Base-by-base conservation (phyloP, 495 filamentous ascomycete genomes). In the Trypethelium eluteriae region DNA sequence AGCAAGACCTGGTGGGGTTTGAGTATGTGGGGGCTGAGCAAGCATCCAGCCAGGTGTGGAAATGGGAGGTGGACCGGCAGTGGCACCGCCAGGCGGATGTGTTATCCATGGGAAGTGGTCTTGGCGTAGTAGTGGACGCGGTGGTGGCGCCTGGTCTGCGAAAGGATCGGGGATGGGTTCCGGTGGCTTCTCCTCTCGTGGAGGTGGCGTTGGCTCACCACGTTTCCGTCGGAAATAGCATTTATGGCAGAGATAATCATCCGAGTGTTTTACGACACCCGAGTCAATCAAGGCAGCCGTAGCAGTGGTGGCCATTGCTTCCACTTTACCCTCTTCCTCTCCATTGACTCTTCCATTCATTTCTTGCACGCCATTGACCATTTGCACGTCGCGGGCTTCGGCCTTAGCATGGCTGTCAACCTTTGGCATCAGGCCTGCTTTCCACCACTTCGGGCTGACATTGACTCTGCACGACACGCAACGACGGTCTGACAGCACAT, bases 371-470 rank as follows among this genome's bases (percentile, higher is more conserved):
- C 62, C 47, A 62, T n/a, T 62, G 34, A 11, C 38, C 39, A 64
- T 66, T 5, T 12, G 49, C 62, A 12, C 62, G 63, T 39, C 70
- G 39, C 16, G 63, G 63, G 14, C 10, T 18, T 72, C 61, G 11
- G 47, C 32, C 36, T 72, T 66, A 35, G 70, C 64, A 63, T 61
- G 63, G 34, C 70, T 68, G 16, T 66, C 68, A 2, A 70, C 18
- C 11, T 68, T 70, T 63, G 50, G 63, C 32, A 32, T n/a, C 32
- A 9, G 25, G 16, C 56, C 70, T 1, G 74, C 63, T 46, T 69
- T 66, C 76, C 84, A 84, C 86, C 86, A 89, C 67, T 80, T 83
- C 3, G 84, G 85, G 69, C 83, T 88, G 41, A 83, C 79, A 62
- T 85, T 81, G 57, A 83, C 77, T 32, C 80, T 79, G 70, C 86